Conservation (phyloP, 495 filamentous ascomycete genomes). For the Penicillium turbatum region DNA sequence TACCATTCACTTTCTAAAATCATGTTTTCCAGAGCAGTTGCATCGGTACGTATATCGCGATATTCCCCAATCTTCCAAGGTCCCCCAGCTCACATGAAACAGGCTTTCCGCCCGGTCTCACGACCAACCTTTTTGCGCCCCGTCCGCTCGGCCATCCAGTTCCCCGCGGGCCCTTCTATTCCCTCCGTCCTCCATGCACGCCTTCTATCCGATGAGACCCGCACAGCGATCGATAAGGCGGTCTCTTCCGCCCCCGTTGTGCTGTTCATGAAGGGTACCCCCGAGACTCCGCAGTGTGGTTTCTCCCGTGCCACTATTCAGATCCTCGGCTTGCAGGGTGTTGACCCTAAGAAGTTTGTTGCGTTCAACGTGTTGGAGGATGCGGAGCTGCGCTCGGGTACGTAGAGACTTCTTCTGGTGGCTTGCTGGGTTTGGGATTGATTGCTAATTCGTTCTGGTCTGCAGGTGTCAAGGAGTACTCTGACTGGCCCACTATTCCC, state of each 20-base stretch:
- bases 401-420: conserved; percentile 18
- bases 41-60: conserved; percentile 27
- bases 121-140: conserved; percentile 26
- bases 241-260: conserved; percentile 83
- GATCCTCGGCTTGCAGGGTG: conserved; percentile 89
- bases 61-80: not conserved
- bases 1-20: not conserved
- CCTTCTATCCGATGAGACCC: conserved; percentile 71
- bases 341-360: conserved; percentile 93
- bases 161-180: conserved; percentile 17
- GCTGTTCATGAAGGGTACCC: conserved; percentile 98
- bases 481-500: conserved; percentile 97
- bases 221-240: conserved; percentile 79
- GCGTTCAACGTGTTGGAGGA: conserved; percentile 97
- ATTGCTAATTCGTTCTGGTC: conserved; percentile 1
- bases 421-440: not conserved
- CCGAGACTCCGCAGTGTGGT: conserved; percentile 94
- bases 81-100: conserved; percentile 1
- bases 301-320: conserved; percentile 95
- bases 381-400: conserved; percentile 78
- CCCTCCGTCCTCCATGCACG: conserved; percentile 46
- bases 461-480: conserved; percentile 94
- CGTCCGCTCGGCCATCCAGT: conserved; percentile 25
- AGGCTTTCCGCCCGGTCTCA: conserved; percentile 39
- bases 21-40: conserved; percentile 40